Percentiles rank a stretch among this genome's conserved stretches.
phyloP scores from a whole-genome alignment of 805 yeast genomes.

The Barnettozyma populi region DNA sequence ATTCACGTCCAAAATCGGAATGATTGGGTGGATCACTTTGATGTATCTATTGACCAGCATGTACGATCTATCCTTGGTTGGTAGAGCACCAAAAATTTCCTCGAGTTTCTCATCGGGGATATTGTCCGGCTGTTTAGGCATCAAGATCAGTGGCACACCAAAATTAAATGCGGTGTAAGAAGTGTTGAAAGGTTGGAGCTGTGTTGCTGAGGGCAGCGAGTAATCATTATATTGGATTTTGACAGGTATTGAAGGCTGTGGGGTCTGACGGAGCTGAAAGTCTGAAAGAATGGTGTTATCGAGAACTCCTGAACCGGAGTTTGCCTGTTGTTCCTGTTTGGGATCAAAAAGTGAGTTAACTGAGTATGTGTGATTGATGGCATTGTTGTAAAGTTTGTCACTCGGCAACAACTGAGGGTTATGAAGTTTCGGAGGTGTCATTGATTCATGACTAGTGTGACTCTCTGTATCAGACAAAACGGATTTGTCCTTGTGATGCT shows the following conservation, averaged over 20 bases:
- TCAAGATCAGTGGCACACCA: conserved; percentile 22
- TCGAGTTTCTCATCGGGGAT: conserved; percentile 22
- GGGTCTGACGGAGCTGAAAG: conserved; percentile 20
- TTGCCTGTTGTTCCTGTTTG: conserved; percentile 1
- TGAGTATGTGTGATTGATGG: background rate
- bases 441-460: conserved; percentile 21
- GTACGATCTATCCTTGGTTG: conserved; percentile 40
- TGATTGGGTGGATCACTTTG: conserved; percentile 49
- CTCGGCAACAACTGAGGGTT: conserved; percentile 23
- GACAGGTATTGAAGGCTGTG: conserved; percentile 15
- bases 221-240: conserved; percentile 12
- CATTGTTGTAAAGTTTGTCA: background rate
- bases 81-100: conserved; percentile 40
- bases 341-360: conserved; percentile 1
- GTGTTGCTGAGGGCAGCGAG: conserved; percentile 10
- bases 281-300: conserved; percentile 20
- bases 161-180: conserved; percentile 17
- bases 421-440: conserved; percentile 25
- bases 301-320: conserved; percentile 1
- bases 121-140: conserved; percentile 21
- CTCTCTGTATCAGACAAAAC: conserved; percentile 24
- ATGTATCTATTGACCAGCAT: conserved; percentile 44
- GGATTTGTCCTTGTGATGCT: conserved; percentile 14
- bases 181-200: conserved; percentile 9
- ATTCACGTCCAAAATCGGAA: conserved; percentile 45